Evolutionary conservation across 768 basidiomycete genomes (phyloP).

Genomic region (Boletus subparvulus): DNA sequence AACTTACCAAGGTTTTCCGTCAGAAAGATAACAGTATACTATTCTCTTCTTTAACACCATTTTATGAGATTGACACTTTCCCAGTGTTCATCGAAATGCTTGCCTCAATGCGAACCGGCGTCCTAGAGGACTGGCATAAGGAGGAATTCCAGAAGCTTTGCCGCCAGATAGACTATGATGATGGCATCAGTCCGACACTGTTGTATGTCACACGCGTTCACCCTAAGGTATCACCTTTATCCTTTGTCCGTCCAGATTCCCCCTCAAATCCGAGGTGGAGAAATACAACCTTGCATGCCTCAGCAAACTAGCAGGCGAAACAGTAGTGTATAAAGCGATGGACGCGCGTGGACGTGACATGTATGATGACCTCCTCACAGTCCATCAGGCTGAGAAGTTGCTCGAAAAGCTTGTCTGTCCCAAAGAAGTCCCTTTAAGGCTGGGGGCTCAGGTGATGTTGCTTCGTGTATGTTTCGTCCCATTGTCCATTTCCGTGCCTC

Average conservation of each 20-base stretch:
- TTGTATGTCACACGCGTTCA: constrained; percentile 50
- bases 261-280: constrained; percentile 30
- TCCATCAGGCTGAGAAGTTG: constrained; percentile 29
- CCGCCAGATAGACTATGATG: constrained; percentile 66
- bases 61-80: not conserved
- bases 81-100: constrained; percentile 92
- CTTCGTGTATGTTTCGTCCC: constrained; percentile 28
- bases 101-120: constrained; percentile 95
- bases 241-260: constrained; percentile 19
- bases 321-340: constrained; percentile 37
- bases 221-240: not conserved
- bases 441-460: constrained; percentile 82
- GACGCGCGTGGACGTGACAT: constrained; percentile 48
- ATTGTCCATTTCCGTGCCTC: not conserved
- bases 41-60: not conserved
- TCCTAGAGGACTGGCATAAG: constrained; percentile 62
- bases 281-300: constrained; percentile 23
- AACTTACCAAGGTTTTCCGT: constrained; percentile 66
- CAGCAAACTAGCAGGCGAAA: constrained; percentile 27
- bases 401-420: constrained; percentile 53
- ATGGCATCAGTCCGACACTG: constrained; percentile 86
- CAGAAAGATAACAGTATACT: constrained; percentile 58
- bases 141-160: constrained; percentile 63
- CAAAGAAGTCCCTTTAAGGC: constrained; percentile 48
- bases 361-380: constrained; percentile 32